These are phyloP conservation scores for Colletotrichum phormii DNA, from an alignment of 2,329 filamentous ascomycete species.

Conservation along the genomic window DNA sequence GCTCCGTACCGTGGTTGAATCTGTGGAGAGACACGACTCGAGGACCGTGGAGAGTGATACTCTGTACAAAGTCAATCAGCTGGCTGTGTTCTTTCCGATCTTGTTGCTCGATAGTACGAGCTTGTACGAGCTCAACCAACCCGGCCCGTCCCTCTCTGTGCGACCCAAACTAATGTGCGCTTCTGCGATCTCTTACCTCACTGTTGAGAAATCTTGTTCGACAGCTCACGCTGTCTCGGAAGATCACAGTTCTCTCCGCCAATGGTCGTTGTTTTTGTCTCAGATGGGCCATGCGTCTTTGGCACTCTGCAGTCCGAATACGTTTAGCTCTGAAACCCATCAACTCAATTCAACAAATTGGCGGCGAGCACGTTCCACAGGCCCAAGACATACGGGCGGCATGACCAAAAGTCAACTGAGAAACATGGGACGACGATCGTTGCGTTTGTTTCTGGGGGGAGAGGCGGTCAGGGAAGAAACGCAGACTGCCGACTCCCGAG, in stretches of 20 bases:
- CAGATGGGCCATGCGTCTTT: neutral
- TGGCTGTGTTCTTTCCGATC: neutral
- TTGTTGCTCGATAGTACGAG: too few relatives aligned
- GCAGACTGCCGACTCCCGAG: neutral
- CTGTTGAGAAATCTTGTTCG: neutral
- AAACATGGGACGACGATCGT: neutral
- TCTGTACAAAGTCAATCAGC: neutral
- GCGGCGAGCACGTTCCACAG: neutral
- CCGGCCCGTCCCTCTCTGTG: neutral
- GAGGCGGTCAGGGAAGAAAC: neutral
- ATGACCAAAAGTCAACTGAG: neutral
- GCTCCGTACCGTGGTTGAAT: neutral
- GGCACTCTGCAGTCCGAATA: neutral
- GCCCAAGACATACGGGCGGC: neutral
- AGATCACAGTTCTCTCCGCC: neutral
- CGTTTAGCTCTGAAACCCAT: neutral
- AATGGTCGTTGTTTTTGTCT: neutral
- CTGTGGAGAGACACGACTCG: neutral
- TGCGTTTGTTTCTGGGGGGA: neutral
- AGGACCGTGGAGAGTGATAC: neutral
- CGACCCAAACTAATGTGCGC: neutral
- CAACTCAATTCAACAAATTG: neutral
- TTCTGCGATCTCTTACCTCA: neutral
- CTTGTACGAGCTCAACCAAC: too few relatives aligned
- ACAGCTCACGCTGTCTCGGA: neutral